Percentiles rank a stretch among this genome's conserved stretches.
Evolutionary conservation across 2,329 filamentous ascomycete species (phyloP).

Genomic region (Thermothelomyces thermophilus): DNA sequence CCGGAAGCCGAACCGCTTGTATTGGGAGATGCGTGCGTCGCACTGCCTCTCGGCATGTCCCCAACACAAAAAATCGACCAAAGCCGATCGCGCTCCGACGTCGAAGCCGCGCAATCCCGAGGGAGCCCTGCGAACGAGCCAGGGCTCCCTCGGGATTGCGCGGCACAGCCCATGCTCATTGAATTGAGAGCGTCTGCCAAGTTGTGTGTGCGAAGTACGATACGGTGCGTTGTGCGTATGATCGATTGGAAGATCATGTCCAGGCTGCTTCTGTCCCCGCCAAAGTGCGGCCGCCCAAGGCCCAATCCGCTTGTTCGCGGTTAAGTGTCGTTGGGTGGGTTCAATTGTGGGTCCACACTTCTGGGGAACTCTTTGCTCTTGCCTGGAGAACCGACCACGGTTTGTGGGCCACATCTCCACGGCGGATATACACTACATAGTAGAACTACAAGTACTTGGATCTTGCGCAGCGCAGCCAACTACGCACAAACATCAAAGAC

Average conservation of each 20-base stretch:
- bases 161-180: neutral
- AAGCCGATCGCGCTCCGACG: neutral
- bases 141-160: neutral
- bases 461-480: no score
- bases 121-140: neutral
- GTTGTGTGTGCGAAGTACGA: no score
- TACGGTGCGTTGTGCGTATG: no score
- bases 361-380: no score
- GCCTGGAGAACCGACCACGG: neutral
- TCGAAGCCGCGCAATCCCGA: no score
- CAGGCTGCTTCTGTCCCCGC: no score
- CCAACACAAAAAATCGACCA: neutral
- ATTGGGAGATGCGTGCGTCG: neutral
- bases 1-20: neutral
- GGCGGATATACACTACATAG: neutral
- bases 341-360: no score
- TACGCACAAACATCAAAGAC: neutral
- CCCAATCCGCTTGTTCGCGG: neutral
- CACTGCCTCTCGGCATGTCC: conserved; percentile 6
- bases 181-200: no score
- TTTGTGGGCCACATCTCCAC: conserved; percentile 1
- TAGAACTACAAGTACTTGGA: no score
- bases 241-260: no score
- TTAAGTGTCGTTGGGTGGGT: neutral
- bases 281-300: neutral